Percentiles rank a stretch among this genome's conserved stretches.
phyloP scores from a whole-genome alignment of 2,329 filamentous ascomycete genomes.

The Diaporthe longicolla region DNA sequence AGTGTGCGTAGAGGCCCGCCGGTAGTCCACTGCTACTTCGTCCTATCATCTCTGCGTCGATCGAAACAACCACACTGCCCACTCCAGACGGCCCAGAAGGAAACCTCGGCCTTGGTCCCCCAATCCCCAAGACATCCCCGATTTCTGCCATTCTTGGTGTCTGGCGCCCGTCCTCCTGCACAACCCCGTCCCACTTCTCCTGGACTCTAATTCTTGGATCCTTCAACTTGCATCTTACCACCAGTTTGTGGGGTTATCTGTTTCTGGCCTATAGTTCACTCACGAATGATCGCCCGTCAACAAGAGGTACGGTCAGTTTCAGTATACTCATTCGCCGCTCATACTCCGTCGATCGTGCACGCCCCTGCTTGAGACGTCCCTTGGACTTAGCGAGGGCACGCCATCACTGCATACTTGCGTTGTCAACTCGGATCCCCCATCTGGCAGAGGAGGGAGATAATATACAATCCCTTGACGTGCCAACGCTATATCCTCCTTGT shows the following conservation, averaged over 20 bases:
- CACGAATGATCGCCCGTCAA: conserved; percentile 32
- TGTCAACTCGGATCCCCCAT: conserved; percentile 9
- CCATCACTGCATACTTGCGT: neutral
- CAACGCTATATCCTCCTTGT: conserved; percentile 1
- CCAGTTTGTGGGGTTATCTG: conserved; percentile 23
- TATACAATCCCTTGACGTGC: conserved; percentile 18
- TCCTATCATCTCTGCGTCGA: conserved; percentile 34
- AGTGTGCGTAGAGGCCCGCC: neutral
- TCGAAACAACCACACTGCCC: conserved; percentile 29
- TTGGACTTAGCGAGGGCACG: conserved; percentile 16
- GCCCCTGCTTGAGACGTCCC: conserved; percentile 30
- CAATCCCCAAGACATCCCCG: conserved; percentile 29
- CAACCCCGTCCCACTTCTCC: conserved; percentile 26
- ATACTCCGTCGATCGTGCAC: conserved; percentile 32
- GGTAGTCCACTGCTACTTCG: neutral
- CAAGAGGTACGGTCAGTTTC: conserved; percentile 32
- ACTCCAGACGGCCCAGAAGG: conserved; percentile 30
- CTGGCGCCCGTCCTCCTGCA: conserved; percentile 12
- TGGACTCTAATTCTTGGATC: neutral
- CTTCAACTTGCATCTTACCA: conserved; percentile 20
- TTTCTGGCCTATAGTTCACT: conserved; percentile 7
- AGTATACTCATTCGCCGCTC: conserved; percentile 30
- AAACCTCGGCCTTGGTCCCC: conserved; percentile 22
- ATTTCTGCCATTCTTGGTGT: conserved; percentile 5
- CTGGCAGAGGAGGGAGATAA: neutral